Evolutionary conservation across 768 basidiomycete species (phyloP).

Genomic region (Auricularia sp.): DNA sequence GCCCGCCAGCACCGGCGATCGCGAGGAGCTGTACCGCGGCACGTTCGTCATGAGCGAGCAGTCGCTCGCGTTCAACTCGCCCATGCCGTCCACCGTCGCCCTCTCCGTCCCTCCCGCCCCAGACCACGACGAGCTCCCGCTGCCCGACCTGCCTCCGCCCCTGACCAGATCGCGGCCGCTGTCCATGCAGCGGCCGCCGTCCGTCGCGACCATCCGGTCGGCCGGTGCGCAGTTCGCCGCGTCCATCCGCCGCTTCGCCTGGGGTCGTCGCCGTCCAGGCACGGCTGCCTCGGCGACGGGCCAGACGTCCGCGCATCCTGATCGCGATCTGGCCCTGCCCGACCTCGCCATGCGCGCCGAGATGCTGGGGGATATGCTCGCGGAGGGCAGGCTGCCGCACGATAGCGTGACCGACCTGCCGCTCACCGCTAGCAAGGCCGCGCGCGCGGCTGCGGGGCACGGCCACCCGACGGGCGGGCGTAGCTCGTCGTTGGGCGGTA

Average conservation of each 20-base stretch:
- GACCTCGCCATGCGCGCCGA: constrained; percentile 42
- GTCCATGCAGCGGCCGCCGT: background rate
- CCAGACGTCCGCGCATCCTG: background rate
- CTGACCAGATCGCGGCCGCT: background rate
- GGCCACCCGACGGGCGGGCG: constrained; percentile 8
- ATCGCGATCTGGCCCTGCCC: constrained; percentile 23
- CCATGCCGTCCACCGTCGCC: background rate
- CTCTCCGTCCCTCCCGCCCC: background rate
- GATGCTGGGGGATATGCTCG: constrained; percentile 37
- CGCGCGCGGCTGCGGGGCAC: constrained; percentile 13
- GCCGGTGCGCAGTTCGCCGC: background rate
- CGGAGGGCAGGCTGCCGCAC: constrained; percentile 45
- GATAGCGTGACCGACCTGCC: constrained; percentile 25
- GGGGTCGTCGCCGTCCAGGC: background rate
- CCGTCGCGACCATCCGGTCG: background rate
- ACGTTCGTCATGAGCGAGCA: background rate
- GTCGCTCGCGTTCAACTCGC: background rate
- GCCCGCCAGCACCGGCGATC: background rate
- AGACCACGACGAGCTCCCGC: background rate
- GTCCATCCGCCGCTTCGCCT: background rate
- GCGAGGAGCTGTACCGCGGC: background rate
- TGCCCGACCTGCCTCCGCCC: background rate
- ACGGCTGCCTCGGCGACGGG: background rate
- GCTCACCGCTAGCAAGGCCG: background rate
- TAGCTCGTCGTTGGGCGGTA: constrained; percentile 3